These are phyloP conservation scores for Xylariaceae sp. DNA, from an alignment of 2,329 filamentous ascomycete genomes.

Conservation along the genomic window DNA sequence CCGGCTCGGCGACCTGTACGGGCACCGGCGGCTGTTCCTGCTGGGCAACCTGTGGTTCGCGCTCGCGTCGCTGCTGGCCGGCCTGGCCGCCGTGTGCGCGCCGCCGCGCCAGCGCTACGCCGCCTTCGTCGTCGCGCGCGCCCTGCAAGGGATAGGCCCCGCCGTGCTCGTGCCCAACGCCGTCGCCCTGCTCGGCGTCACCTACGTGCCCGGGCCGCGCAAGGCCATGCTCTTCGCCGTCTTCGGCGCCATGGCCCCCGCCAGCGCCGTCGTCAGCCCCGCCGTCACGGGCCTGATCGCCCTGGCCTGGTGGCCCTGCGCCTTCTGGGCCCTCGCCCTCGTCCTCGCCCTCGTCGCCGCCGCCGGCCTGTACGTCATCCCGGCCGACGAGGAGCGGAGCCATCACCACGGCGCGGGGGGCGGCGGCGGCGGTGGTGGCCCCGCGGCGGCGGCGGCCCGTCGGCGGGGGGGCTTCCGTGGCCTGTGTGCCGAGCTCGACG, in stretches of 20 bases:
- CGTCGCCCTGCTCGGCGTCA: slow-evolving; percentile 43
- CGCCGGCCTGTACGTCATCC: slow-evolving; percentile 19
- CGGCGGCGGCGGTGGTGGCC: no score
- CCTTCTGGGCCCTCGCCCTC: slow-evolving; percentile 22
- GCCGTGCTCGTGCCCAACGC: slow-evolving; percentile 47
- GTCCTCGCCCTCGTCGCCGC: slow-evolving; percentile 17
- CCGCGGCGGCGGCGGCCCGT: not conserved
- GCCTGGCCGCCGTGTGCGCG: slow-evolving; percentile 26
- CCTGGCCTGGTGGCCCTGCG: slow-evolving; percentile 22
- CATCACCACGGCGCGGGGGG: not conserved
- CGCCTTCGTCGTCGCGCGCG: slow-evolving; percentile 33
- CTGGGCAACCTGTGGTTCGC: slow-evolving; percentile 42
- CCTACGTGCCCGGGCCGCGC: slow-evolving; percentile 31
- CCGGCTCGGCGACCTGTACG: slow-evolving; percentile 41
- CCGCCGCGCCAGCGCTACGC: slow-evolving; percentile 2
- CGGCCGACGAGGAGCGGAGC: slow-evolving; percentile 2
- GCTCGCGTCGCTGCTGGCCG: slow-evolving; percentile 37
- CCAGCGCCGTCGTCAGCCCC: slow-evolving; percentile 22
- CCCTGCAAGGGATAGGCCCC: slow-evolving; percentile 42
- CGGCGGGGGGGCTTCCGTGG: slow-evolving; percentile 11
- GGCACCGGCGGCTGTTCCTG: slow-evolving; percentile 40
- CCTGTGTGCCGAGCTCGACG: slow-evolving; percentile 18
- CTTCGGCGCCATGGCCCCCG: slow-evolving; percentile 26
- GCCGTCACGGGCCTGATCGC: slow-evolving; percentile 21
- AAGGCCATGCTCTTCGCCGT: slow-evolving; percentile 26